Base-by-base conservation (phyloP, 768 basidiomycete species). In the Boletus eberwhitei region DNA sequence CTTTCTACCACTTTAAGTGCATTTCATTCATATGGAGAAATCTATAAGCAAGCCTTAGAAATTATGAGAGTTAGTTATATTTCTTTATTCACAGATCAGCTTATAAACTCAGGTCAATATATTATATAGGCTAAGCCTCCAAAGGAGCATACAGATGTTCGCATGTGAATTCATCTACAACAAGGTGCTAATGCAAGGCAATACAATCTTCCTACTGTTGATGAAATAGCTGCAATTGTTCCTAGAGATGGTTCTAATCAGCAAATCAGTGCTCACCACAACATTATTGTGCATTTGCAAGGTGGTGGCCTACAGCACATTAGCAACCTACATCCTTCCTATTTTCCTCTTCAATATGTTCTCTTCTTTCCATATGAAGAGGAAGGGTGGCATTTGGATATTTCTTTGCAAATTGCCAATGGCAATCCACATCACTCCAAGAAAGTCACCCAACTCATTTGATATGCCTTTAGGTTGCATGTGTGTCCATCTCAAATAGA, bases 171-270 rank as follows among this genome's bases (percentile, higher is more conserved):
- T 14, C 36, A 50, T 32, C 6, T 63, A 0, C 45, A 62, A 1
- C 49, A 55, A 0, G 51, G 42, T 0, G 41, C 45, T 50, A 75
- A 79, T 64, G 60, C 44, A 0, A 60, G 74, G 4, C 50, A 68
- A 12, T 79, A 82, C 48, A 81, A 81, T 58, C 54, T 76, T 0
- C 79, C 79, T 2, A 75, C 72, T 44, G 66, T 71, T 1, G 61
- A 72, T 53, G 77, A 79, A 45, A 66, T 81, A 52, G 75, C 75
- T 38, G 70, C 74, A 0, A 68, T 82, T 37, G 36, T 80, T 24
- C 74, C 75, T 49, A 72, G 66, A 8, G 59, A 68, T 66, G 68
- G 59, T 7, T 35, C 55, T 24, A 67, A 24, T 24, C 24, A 24
- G 13, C 32, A 32, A 24, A 38, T 43, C 0, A 35, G 48, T 2